Evolutionary conservation across 2,329 filamentous ascomycete genomes (phyloP).

Genomic region (Aspergillus brasiliensis): DNA sequence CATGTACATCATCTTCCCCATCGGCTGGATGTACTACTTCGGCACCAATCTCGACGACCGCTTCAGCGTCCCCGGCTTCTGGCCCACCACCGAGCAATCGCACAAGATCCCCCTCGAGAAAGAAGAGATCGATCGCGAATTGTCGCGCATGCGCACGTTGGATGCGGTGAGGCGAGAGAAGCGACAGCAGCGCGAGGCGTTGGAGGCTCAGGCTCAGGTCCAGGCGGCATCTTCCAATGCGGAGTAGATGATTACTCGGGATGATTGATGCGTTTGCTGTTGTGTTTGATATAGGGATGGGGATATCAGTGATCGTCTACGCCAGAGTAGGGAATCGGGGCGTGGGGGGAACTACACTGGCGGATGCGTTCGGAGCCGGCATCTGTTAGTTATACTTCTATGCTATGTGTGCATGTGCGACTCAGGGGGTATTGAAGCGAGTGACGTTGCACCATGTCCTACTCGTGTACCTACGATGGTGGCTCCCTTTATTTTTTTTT

Average conservation of each 20-base stretch:
- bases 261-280: not conserved
- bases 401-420: not conserved
- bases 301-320: not conserved
- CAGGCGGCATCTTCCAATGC: slow-evolving; percentile 14
- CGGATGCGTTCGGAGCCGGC: not conserved
- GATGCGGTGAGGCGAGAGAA: slow-evolving; percentile 51
- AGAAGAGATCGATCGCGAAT: slow-evolving; percentile 71
- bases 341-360: not conserved
- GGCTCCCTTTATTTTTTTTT: not conserved
- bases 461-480: slow-evolving; percentile 11
- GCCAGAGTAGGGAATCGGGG: not conserved
- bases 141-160: slow-evolving; percentile 66
- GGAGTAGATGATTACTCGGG: slow-evolving; percentile 14
- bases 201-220: slow-evolving; percentile 15
- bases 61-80: slow-evolving; percentile 88
- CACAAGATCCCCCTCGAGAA: slow-evolving; percentile 56
- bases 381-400: not conserved
- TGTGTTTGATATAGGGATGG: slow-evolving; percentile 13
- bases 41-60: slow-evolving; percentile 94
- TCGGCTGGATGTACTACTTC: slow-evolving; percentile 99
- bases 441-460: slow-evolving; percentile 22
- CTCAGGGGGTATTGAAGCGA: not conserved
- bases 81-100: slow-evolving; percentile 70
- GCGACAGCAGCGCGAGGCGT: slow-evolving; percentile 44
- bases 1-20: slow-evolving; percentile 98